Conservation (phyloP, 176 grass and related monocot genomes). For the Ampelocalamus luodianensis region DNA sequence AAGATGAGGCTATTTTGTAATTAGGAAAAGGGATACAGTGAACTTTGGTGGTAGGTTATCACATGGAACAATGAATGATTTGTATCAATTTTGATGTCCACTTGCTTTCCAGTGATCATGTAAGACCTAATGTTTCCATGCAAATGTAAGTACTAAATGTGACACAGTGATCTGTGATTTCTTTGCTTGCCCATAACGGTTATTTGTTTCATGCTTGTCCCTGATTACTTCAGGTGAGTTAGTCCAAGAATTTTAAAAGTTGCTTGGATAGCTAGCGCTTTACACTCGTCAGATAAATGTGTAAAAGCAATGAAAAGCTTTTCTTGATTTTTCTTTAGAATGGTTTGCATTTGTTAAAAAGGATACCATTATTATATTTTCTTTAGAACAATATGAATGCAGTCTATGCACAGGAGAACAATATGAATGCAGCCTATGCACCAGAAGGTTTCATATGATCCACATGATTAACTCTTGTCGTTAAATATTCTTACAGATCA, state of each 20-base stretch:
- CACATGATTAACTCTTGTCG: constrained; percentile 4
- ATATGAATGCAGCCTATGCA: not conserved
- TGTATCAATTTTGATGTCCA: constrained; percentile 25
- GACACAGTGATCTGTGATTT: not conserved
- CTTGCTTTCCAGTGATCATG: constrained; percentile 22
- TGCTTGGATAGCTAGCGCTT: not conserved
- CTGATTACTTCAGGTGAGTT: constrained; percentile 21
- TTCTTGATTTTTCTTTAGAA: not conserved
- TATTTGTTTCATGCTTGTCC: constrained; percentile 36
- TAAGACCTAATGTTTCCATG: not conserved
- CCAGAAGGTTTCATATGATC: constrained; percentile 25
- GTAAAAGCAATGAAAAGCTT: not conserved
- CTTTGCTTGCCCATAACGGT: not conserved
- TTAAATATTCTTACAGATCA: constrained; percentile 68
- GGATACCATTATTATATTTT: not conserved
- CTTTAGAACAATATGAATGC: not conserved
- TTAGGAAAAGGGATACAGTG: not conserved
- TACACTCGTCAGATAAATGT: constrained; percentile 25
- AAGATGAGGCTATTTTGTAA: not conserved
- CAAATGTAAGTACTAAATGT: constrained; percentile 5
- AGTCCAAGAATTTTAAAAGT: constrained; percentile 5
- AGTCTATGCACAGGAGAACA: not conserved
- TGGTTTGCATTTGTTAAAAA: constrained; percentile 29
- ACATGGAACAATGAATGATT: not conserved
- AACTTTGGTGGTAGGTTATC: not conserved